Conservation (phyloP, 495 filamentous ascomycete species). For the Pseudevernia furfuracea region DNA sequence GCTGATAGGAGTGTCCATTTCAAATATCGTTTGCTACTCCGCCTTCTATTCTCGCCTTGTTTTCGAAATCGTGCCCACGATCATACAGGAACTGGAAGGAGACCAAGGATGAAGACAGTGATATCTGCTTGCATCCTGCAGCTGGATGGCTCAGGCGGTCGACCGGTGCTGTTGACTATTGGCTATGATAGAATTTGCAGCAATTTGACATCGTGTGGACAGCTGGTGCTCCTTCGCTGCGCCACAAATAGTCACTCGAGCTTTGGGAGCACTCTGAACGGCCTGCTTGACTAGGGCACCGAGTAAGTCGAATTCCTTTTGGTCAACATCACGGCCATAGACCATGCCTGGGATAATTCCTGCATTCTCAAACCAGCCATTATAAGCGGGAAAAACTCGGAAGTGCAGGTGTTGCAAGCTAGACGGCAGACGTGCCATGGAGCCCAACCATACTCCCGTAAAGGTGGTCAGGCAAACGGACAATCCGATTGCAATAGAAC, state of each 20-base stretch:
- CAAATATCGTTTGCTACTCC: too few species aligned
- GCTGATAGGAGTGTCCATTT: too few species aligned
- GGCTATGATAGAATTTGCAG: neutral
- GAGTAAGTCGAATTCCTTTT: neutral
- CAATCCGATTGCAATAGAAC: constrained; percentile 11
- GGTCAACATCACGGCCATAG: neutral
- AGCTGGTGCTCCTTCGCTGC: neutral
- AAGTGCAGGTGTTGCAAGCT: constrained; percentile 1
- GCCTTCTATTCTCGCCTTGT: too few species aligned
- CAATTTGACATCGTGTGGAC: neutral
- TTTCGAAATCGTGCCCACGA: too few species aligned
- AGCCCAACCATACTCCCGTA: neutral
- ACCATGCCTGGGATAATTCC: neutral
- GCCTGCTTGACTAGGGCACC: neutral
- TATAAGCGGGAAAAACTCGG: neutral
- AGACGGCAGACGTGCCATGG: neutral
- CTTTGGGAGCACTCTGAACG: neutral
- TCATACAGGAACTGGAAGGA: too few species aligned
- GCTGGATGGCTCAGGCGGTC: neutral
- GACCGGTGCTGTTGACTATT: neutral
- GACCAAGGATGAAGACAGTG: neutral
- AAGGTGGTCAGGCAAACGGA: neutral
- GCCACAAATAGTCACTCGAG: neutral
- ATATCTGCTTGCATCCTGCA: neutral
- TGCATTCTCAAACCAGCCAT: neutral